Evolutionary conservation across 129 eudicot genomes (phyloP), one percentile per base, ranked within the genome.

Genomic region (Centaurea solstitialis): DNA sequence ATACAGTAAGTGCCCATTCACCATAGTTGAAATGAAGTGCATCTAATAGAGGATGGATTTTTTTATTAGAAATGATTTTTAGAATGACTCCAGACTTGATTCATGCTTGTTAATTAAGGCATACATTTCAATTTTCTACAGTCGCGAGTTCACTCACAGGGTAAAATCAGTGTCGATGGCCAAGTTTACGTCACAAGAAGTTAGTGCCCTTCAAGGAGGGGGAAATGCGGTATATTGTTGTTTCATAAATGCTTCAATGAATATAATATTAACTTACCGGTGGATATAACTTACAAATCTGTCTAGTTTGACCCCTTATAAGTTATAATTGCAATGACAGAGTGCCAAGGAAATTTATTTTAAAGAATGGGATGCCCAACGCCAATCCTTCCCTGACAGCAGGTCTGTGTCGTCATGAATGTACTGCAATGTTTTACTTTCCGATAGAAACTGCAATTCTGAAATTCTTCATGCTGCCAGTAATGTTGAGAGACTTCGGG

Each of bases 161-260:
- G 97, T 94, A 50, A 94, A 94, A 80, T 94, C 98, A 5, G 96
- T 92, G 70, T 94, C 97, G 3, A 94, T 94, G 98, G 98, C 98
- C 21, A 92, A 87, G 74, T 94, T 94, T 80, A 85, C 85, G 17
- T 76, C 89, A 43, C 97, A 92, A 76, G 98, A 94, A 87, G 91
- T 84, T 78, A 87, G 82, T 76, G 87, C 86, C 22, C 97, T 94
- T 78, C 92, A 94, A 88, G 97, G 92, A 77, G 99, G 99, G 68
- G 99, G 99, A 45, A 96, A 96, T 86, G 98, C 96, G 97, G 99
- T 96, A 40, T 39, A 68, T 22, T 77, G 9, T 12, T 66, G 70
- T 50, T 73, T 37, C 65, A 6, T 81, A n/a, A 33, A 15, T 41
- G 5, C 47, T 74, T 38, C 22, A 61, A 28, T 62, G 21, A 67